phyloP scores from a whole-genome alignment of 2,329 filamentous ascomycete genomes.

The Fusarium scirpi region DNA sequence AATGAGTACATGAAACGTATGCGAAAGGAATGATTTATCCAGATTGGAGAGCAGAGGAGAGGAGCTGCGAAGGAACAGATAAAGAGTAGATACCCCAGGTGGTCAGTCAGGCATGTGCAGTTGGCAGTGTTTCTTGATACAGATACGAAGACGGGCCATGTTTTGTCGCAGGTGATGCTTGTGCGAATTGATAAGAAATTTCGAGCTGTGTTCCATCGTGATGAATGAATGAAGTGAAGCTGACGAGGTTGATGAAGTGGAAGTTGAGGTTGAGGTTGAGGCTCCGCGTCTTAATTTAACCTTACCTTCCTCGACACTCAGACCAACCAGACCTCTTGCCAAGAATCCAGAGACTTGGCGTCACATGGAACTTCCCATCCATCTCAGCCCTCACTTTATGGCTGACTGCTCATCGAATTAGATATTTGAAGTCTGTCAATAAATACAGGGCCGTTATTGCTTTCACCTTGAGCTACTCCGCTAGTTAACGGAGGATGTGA shows the following conservation, averaged over 20 bases:
- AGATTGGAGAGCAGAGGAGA: not conserved
- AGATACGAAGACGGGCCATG: not conserved
- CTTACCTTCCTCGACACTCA: slow-evolving; percentile 5
- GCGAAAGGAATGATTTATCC: not conserved
- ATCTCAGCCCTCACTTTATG: not conserved
- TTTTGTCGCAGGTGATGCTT: not conserved
- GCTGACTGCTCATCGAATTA: not conserved
- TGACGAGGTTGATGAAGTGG: slow-evolving; percentile 1
- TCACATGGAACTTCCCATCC: slow-evolving; percentile 17
- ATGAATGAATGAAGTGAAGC: not conserved
- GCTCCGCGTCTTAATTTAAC: slow-evolving; percentile 17
- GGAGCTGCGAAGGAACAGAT: slow-evolving; percentile 3
- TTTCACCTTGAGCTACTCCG: not conserved
- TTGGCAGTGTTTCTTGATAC: not conserved
- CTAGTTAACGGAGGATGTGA: not conserved
- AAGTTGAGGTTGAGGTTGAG: slow-evolving; percentile 17
- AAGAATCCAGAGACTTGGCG: slow-evolving; percentile 17
- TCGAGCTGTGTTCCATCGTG: not conserved
- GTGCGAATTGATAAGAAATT: not conserved
- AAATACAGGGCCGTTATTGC: not conserved
- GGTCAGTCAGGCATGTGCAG: slow-evolving; percentile 3
- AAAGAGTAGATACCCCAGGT: slow-evolving; percentile 20
- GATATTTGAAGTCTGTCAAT: not conserved
- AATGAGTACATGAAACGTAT: slow-evolving; percentile 15
- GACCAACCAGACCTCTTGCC: slow-evolving; percentile 24